Evolutionary conservation across 345 rosid species (phyloP), one percentile per base, ranked within the genome.

Genomic region (Populus euphratica): DNA sequence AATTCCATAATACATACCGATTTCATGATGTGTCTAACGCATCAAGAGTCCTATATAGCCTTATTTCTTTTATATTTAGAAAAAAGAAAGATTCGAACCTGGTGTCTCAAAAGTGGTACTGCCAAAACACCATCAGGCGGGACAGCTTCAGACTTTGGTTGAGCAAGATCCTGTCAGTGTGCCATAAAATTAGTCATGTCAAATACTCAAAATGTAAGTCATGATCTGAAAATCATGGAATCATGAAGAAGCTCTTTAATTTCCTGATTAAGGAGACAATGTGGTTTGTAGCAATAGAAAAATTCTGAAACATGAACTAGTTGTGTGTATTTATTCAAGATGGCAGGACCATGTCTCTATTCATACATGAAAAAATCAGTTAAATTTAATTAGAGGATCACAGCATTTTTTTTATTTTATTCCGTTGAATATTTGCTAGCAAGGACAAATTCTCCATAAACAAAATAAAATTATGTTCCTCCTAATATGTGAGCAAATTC

Each of bases 81-180:
- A 59, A 39, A 69, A 39, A 44, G 23, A 69, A 77, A 76, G 70
- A 43, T 33, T 74, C 27, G 81, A 76, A 95, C 98, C 99, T 95
- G 99, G 88, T 92, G 98, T 82, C 92, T 89, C 84, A 95, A 71
- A 73, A 95, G 99, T 75, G 96, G 87, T 75, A 93, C 97, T 72
- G 96, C 69, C 88, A 95, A 50, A 85, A 84, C 75, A 84, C 97
- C 98, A 31, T 93, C 93, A 17, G 99, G 98, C 5, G 82, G 92
- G 81, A 23, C 82, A 81, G 89, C 90, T 90, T 96, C 99, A n/a
- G 91, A 87, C 66, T 77, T 85, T 68, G 94, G 93, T 86, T 87
- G 91, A 72, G 93, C 85, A 80, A 96, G 89, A 85, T 89, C 97
- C 98, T 96, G 91, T 70, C 36, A 86, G 64, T 77, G 78, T 81